Conservation (phyloP, 108 stramenopile species). For the Cylindrotheca closterium region DNA sequence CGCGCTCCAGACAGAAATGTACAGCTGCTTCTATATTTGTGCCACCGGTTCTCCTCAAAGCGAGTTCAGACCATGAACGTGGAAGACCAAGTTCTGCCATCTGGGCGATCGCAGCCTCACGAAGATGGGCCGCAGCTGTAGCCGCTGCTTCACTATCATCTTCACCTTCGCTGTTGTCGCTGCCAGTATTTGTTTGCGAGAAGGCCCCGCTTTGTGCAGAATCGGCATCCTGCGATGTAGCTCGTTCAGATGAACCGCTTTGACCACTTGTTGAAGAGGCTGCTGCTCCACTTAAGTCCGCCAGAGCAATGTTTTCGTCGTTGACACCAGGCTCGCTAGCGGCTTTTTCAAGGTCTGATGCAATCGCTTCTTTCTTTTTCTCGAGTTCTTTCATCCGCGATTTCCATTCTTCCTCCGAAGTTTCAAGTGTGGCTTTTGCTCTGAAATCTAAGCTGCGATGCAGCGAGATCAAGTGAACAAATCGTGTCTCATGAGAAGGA, state of each 20-base stretch:
- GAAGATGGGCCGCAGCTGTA: slow-evolving; percentile 59
- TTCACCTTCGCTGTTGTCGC: slow-evolving; percentile 34
- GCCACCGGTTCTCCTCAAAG: slow-evolving; percentile 84
- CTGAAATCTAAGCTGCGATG: slow-evolving; percentile 5
- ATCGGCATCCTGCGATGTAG: slow-evolving; percentile 2
- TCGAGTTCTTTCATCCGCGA: slow-evolving; percentile 1
- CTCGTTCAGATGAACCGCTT: not conserved
- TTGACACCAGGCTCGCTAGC: not conserved
- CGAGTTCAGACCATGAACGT: slow-evolving; percentile 82
- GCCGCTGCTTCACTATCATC: slow-evolving; percentile 55
- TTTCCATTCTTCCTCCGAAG: slow-evolving; percentile 8
- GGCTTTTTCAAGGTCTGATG: not conserved
- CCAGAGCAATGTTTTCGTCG: not conserved
- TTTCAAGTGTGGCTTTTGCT: not conserved
- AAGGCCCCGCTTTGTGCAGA: slow-evolving; percentile 11
- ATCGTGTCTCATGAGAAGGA: slow-evolving; percentile 28
- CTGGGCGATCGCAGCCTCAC: slow-evolving; percentile 85
- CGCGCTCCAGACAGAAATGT: slow-evolving; percentile 93
- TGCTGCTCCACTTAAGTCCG: not conserved
- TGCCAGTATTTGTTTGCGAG: slow-evolving; percentile 31
- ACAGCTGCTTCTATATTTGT: slow-evolving; percentile 94
- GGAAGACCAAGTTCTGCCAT: slow-evolving; percentile 89
- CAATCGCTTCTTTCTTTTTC: not conserved
- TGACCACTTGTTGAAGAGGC: slow-evolving; percentile 3
- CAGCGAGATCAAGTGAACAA: slow-evolving; percentile 16